Percentiles rank a stretch among this genome's conserved stretches.
Evolutionary conservation across 805 yeast genomes (phyloP).

Genomic region (Suhomyces emberorum): DNA sequence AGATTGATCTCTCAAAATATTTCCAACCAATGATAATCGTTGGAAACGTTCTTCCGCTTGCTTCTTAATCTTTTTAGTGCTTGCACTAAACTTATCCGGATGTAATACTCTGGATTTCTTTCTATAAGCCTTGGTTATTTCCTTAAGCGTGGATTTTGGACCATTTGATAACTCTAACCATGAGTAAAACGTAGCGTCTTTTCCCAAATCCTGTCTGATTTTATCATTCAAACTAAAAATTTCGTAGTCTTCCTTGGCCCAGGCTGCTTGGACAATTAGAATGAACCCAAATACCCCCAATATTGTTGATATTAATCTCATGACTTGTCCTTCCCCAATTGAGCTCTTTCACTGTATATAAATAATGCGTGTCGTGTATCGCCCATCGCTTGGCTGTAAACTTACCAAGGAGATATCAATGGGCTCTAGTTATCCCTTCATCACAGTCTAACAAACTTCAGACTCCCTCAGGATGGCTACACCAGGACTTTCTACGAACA

Average conservation of each 20-base stretch:
- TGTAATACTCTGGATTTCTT: conserved; percentile 70
- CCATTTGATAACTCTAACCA: conserved; percentile 54
- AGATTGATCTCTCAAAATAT: conserved; percentile 57
- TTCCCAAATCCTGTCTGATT: conserved; percentile 60
- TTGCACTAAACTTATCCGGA: conserved; percentile 66
- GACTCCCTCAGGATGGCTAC: too few relatives aligned
- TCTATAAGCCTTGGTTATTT: conserved; percentile 65
- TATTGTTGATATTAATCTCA: not conserved
- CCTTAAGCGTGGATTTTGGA: conserved; percentile 46
- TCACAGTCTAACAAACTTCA: too few relatives aligned
- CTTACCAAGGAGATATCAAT: not conserved
- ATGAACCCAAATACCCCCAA: not conserved
- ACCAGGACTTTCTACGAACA: conserved; percentile 28
- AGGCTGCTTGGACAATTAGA: conserved; percentile 32
- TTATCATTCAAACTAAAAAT: conserved; percentile 71
- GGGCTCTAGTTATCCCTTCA: too few relatives aligned
- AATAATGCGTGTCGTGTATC: too few relatives aligned
- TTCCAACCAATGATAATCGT: conserved; percentile 70
- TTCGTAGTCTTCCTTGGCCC: conserved; percentile 74
- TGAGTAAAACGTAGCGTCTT: conserved; percentile 60
- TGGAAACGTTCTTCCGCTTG: conserved; percentile 70
- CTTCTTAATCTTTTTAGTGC: conserved; percentile 33
- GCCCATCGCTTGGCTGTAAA: too few relatives aligned
- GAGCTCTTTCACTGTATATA: too few relatives aligned
- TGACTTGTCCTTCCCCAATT: too few relatives aligned